Conservation (phyloP, 2,329 filamentous ascomycete genomes). For the Stagonosporopsis chrysanthemi region DNA sequence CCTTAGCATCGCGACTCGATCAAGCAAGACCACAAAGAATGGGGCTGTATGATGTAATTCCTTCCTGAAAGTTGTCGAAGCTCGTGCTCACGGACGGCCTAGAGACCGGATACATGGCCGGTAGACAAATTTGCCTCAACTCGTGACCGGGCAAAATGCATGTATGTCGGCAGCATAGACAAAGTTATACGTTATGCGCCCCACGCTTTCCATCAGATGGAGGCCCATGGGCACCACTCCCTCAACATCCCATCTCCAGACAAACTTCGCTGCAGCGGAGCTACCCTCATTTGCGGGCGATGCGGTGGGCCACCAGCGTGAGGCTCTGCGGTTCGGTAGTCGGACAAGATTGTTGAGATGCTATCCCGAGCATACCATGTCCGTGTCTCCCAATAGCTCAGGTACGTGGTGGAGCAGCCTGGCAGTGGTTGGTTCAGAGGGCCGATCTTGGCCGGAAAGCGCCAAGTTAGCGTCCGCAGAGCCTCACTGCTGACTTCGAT, state of each 20-base stretch:
- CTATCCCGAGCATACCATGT: conserved; percentile 7
- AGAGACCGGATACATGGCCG: conserved; percentile 11
- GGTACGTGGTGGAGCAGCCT: conserved; percentile 6
- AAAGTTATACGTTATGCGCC: conserved; percentile 18
- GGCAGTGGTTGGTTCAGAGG: conserved; percentile 13
- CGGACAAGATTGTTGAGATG: conserved; percentile 15
- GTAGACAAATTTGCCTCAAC: conserved; percentile 14
- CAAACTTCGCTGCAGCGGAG: conserved; percentile 15
- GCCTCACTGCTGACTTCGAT: conserved; percentile 28
- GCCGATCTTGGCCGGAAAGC: conserved; percentile 36
- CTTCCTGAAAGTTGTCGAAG: conserved; percentile 20
- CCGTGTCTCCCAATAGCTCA: conserved; percentile 6
- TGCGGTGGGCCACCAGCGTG: conserved; percentile 4
- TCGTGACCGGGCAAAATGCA: conserved; percentile 23
- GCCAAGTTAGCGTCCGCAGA: conserved; percentile 15
- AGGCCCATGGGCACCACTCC: conserved; percentile 22
- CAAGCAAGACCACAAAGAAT: conserved; percentile 28
- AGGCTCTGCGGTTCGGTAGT: conserved; percentile 10
- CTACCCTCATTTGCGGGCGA: conserved; percentile 17
- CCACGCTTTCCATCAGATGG: conserved; percentile 19
- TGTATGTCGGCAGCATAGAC: conserved; percentile 23
- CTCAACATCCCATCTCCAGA: conserved; percentile 7
- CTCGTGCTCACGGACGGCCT: conserved; percentile 17
- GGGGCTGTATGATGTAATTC: conserved; percentile 34
- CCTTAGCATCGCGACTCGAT: conserved; percentile 25